Evolutionary conservation across 1,284 basidiomycete genomes (phyloP), one percentile per base, ranked within the genome.

Genomic region (Tilletia horrida): DNA sequence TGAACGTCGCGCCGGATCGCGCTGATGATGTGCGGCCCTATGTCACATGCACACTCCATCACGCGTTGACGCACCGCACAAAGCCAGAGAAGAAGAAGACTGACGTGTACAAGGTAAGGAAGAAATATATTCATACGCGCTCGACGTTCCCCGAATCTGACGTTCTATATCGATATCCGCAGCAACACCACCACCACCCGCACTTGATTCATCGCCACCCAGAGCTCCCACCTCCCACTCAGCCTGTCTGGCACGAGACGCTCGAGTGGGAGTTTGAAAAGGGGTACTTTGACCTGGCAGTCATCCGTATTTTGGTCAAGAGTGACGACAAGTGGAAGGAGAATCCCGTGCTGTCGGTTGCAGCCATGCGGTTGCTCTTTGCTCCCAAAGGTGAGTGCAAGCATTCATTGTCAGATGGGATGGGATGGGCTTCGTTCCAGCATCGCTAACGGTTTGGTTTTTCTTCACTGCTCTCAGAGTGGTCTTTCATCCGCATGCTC

Each of bases 401-500:
- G 11, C 18, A 6, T 16, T 45, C 25, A 13, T 31, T 43, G 27
- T n/a, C n/a, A n/a, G n/a, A n/a, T n/a, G n/a, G n/a, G n/a, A n/a
- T n/a, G n/a, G n/a, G n/a, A n/a, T n/a, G n/a, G n/a, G n/a, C n/a
- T n/a, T n/a, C n/a, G n/a, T n/a, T n/a, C n/a, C n/a, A n/a, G n/a
- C n/a, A n/a, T n/a, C n/a, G n/a, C n/a, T n/a, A n/a, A n/a, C n/a
- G n/a, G n/a, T n/a, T n/a, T n/a, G n/a, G n/a, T n/a, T n/a, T n/a
- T n/a, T n/a, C n/a, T n/a, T n/a, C 11, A 66, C 9, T 66, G 57
- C 0, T 44, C 31, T 59, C 65, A 16, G 71, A 69, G 3, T 87
- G 85, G 86, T 82, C 84, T 42, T 77, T 88, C 55, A 78, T 87
- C 40, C 82, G 85, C 23, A 82, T 89, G 81, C 76, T 88, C 65